A percentile compares a stretch with the other conserved stretches of the same genome.
phyloP scores from a whole-genome alignment of 495 filamentous ascomycete genomes.

The Aspergillus panamensis region DNA sequence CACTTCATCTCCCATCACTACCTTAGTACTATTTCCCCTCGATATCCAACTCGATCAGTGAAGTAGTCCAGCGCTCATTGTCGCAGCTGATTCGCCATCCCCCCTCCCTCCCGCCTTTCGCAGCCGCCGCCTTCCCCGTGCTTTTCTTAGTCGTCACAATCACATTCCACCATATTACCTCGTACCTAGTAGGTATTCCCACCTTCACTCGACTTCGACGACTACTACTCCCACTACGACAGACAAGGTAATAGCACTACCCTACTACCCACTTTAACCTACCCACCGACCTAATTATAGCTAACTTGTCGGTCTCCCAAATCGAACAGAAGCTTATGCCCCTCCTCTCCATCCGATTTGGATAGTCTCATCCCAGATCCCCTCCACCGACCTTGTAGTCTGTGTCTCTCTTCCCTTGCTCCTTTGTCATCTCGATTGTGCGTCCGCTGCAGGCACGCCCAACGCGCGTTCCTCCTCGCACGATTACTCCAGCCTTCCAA shows the following conservation, averaged over 20 bases:
- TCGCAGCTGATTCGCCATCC: not conserved
- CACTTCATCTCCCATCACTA: no score
- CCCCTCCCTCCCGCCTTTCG: conserved; percentile 13
- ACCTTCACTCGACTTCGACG: no score
- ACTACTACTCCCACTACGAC: no score
- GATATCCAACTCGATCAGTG: not conserved
- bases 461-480: conserved; percentile 20
- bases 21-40: no score
- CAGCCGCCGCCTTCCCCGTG: conserved; percentile 16
- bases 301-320: not conserved
- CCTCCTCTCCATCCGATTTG: no score
- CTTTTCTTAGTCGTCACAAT: conserved; percentile 15
- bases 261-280: no score
- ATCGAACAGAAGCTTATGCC: no score
- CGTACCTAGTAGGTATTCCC: no score
- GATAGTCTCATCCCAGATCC: no score
- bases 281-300: conserved; percentile 11
- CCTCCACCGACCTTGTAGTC: not conserved
- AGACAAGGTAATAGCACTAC: no score
- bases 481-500: conserved; percentile 2
- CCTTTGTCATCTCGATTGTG: conserved; percentile 18
- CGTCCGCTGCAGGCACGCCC: conserved; percentile 19
- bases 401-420: conserved; percentile 7
- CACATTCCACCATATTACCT: no score
- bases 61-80: not conserved